phyloP scores from a whole-genome alignment of 225 moss, liverwort and hornwort genomes.

The Marchantia polymorpha region DNA sequence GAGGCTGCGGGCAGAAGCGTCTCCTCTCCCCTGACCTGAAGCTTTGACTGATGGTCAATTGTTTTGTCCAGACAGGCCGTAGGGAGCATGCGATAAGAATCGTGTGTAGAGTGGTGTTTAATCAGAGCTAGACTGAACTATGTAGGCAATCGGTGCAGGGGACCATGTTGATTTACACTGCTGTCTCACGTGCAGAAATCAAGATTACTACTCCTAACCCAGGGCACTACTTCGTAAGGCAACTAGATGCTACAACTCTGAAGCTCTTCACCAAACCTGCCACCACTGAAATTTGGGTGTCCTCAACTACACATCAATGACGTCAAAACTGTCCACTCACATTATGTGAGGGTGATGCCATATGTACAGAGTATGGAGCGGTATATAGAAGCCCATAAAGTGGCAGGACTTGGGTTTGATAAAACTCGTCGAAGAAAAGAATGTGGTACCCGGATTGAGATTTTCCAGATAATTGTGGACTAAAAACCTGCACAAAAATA shows the following conservation, averaged over 20 bases:
- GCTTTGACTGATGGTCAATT: background rate
- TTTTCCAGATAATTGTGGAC: background rate
- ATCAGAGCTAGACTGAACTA: background rate
- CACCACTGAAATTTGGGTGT: background rate
- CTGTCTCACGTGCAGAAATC: background rate
- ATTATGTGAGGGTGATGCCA: constrained; percentile 9
- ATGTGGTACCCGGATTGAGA: background rate
- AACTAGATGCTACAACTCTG: background rate
- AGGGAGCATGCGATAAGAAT: background rate
- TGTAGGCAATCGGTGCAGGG: background rate
- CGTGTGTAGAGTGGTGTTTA: background rate
- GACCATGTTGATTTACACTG: background rate
- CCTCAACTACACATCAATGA: constrained; percentile 14
- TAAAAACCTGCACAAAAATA: background rate
- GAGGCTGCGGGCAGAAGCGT: too few relatives aligned
- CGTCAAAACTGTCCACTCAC: constrained; percentile 24
- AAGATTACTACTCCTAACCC: background rate
- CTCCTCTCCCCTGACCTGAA: background rate
- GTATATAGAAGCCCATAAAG: background rate
- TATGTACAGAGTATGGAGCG: constrained; percentile 10
- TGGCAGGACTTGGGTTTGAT: background rate
- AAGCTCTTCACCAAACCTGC: background rate
- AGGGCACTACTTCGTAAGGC: background rate
- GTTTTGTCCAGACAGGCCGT: background rate
- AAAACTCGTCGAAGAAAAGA: background rate